phyloP scores from a whole-genome alignment of 306 rosid genomes.

The Dalbergia cochinchinensis region DNA sequence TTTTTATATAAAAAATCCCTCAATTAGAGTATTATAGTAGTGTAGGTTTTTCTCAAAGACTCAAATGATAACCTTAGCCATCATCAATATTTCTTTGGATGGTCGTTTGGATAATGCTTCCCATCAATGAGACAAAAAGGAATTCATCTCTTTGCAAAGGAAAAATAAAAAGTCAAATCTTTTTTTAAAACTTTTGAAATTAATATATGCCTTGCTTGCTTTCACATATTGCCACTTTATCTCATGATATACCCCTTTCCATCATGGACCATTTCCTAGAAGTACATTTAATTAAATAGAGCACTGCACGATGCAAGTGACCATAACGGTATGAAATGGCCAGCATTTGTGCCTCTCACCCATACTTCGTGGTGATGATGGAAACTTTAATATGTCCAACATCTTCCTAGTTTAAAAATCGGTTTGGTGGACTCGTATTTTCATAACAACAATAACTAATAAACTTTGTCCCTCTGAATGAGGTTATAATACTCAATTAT shows the following conservation, averaged over 20 bases:
- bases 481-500: too few relatives aligned
- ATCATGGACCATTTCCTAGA: conserved; percentile 50
- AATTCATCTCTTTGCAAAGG: conserved; percentile 30
- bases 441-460: conserved; percentile 2
- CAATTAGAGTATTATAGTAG: too few relatives aligned
- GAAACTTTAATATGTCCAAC: too few relatives aligned
- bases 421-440: too few relatives aligned
- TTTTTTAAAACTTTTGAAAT: background rate
- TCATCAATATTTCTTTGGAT: conserved; percentile 40
- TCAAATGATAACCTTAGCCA: background rate
- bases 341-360: conserved; percentile 35
- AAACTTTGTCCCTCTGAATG: too few relatives aligned
- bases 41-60: too few relatives aligned
- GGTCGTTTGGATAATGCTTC: conserved; percentile 27
- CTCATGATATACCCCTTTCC: conserved; percentile 47
- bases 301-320: conserved; percentile 40
- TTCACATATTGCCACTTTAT: conserved; percentile 19
- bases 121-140: conserved; percentile 41
- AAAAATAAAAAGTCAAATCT: conserved; percentile 35
- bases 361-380: conserved; percentile 38
- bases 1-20: too few relatives aligned
- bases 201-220: conserved; percentile 33
- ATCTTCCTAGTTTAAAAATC: too few relatives aligned
- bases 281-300: conserved; percentile 54
- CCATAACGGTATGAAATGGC: conserved; percentile 38